These are phyloP conservation scores for Rutstroemia sydowiana DNA, from an alignment of 2,329 filamentous ascomycete species.

Conservation along the genomic window DNA sequence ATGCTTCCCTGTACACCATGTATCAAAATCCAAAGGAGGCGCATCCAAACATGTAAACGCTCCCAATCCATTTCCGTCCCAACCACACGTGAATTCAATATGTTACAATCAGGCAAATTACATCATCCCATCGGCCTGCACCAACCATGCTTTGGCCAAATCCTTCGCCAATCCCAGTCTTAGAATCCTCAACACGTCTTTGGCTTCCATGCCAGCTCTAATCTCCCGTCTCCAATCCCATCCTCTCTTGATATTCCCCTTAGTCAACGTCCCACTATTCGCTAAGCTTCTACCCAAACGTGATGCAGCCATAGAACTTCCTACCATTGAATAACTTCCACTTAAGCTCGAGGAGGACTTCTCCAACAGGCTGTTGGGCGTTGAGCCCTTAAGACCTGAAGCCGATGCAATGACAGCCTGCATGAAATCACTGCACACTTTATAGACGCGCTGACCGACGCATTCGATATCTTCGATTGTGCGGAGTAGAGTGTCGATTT, in stretches of 20 bases:
- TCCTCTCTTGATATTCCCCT: slow-evolving; percentile 46
- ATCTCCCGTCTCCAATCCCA: slow-evolving; percentile 67
- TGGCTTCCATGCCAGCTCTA: slow-evolving; percentile 49
- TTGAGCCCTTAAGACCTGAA: slow-evolving; percentile 53
- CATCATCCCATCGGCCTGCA: slow-evolving; percentile 47
- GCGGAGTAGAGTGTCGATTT: slow-evolving; percentile 69
- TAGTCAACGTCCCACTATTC: slow-evolving; percentile 43
- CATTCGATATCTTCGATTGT: slow-evolving; percentile 75
- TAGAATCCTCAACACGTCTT: slow-evolving; percentile 65
- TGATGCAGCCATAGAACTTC: slow-evolving; percentile 62
- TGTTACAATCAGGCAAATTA: too few species aligned
- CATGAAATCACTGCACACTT: slow-evolving; percentile 72
- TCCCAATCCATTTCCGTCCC: too few species aligned
- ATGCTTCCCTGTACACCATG: neutral
- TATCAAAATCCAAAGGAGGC: neutral
- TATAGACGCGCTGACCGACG: slow-evolving; percentile 63
- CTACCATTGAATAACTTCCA: slow-evolving; percentile 55
- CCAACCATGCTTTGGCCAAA: slow-evolving; percentile 61
- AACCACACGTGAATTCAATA: too few species aligned
- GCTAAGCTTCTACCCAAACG: slow-evolving; percentile 53
- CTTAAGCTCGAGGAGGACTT: slow-evolving; percentile 53
- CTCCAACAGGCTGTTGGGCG: slow-evolving; percentile 59
- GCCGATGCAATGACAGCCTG: slow-evolving; percentile 65
- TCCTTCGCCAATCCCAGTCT: slow-evolving; percentile 69
- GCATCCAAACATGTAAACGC: slow-evolving; percentile 1